Base-by-base conservation (phyloP, 257 asterid genomes). In the Jasminum sambac region DNA sequence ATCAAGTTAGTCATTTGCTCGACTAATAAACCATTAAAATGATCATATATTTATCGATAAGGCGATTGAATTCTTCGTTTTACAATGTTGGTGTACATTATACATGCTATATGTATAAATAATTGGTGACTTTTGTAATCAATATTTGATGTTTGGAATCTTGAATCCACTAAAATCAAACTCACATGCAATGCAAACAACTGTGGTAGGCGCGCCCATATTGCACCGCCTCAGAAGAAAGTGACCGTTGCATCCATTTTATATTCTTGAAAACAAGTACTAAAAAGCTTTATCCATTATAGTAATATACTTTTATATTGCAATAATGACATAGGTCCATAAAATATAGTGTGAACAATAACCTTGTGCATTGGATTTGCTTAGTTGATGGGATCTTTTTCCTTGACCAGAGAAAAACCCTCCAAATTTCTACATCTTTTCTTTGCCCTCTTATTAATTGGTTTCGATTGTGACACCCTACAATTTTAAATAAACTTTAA, bases 111-210 rank as follows among this genome's bases (percentile, higher is more conserved):
- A n/a, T 30, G 36, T 4, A 30, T 30, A 30, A 30, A 30, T 30
- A 30, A 30, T 30, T 30, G 36, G 36, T 30, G 36, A 30, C 36
- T 30, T 30, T 30, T 30, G 36, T 30, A 30, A 30, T 30, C 1
- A 9, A 19, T 16, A n/a, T 21, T 44, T 12, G 52, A 65, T 67
- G 76, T 61, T 65, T 63, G 69, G 83, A 78, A 72, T 82, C 64
- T 76, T 70, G 46, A 48, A 59, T 50, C 25, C 59, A 50, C 8
- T 50, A 17, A 46, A 50, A 50, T 17, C 25, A 17, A 14, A 4
- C 21, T 46, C 25, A 50, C 59, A 50, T 50, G 59, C 59, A 50
- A 44, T 14, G 55, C 55, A 4, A 19, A 44, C 11, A 46, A n/a
- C 23, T 5, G 55, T 44, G 23, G 19, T 14, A 46, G 57, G 21